These are phyloP conservation scores for Gymnopus androsaceus DNA, from an alignment of 1,284 basidiomycete genomes.

Conservation along the genomic window DNA sequence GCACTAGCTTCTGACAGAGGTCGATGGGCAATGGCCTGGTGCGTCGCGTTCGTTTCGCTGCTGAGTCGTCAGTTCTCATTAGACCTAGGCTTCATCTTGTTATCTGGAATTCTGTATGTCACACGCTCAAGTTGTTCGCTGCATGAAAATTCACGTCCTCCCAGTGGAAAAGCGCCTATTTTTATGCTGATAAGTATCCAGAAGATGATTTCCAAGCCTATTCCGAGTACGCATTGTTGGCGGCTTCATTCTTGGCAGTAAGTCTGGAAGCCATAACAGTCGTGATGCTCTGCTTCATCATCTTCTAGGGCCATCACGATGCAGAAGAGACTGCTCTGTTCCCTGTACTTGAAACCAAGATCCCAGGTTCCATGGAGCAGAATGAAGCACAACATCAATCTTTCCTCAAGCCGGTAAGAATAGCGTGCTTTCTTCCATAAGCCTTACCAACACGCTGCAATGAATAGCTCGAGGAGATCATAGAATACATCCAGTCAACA, in stretches of 20 bases:
- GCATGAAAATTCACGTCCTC: neutral
- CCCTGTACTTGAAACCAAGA: slow-evolving; percentile 18
- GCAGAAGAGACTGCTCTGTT: slow-evolving; percentile 21
- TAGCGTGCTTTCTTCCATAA: neutral
- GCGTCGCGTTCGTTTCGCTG: neutral
- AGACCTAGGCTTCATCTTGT: slow-evolving; percentile 21
- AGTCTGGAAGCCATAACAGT: neutral
- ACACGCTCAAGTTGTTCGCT: neutral
- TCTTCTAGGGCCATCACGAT: slow-evolving; percentile 19
- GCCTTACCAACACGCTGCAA: neutral
- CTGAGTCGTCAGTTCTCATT: neutral
- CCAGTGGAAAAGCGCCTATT: slow-evolving; percentile 23
- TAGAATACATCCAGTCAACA: slow-evolving; percentile 19
- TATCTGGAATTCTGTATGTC: slow-evolving; percentile 21
- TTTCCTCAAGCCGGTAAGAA: slow-evolving; percentile 18
- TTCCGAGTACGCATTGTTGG: slow-evolving; percentile 17
- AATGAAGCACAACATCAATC: slow-evolving; percentile 22
- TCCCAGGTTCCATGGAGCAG: slow-evolving; percentile 19
- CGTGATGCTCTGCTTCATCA: neutral
- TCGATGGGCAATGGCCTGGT: slow-evolving; percentile 24
- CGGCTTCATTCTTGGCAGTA: slow-evolving; percentile 18
- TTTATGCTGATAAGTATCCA: slow-evolving; percentile 21
- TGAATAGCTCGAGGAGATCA: slow-evolving; percentile 17
- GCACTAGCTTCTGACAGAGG: slow-evolving; percentile 15
- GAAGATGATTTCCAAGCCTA: slow-evolving; percentile 21